phyloP scores from a whole-genome alignment of 1,284 basidiomycete genomes.

The Grifola frondosa region DNA sequence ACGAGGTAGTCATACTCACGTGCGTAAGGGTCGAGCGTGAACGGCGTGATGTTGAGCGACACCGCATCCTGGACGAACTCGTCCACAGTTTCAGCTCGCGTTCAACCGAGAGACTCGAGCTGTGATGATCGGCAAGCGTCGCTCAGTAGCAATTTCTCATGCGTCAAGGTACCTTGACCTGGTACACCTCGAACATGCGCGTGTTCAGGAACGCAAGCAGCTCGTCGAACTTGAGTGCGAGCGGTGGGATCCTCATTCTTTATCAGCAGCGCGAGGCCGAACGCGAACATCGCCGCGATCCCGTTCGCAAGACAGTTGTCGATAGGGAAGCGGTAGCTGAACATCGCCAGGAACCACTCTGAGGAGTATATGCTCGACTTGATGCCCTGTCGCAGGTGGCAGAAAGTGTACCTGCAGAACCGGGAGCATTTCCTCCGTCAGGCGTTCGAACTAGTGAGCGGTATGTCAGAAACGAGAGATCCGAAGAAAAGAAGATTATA shows the following conservation, averaged over 20 bases:
- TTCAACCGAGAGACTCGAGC: constrained; percentile 25
- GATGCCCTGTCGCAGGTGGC: constrained; percentile 84
- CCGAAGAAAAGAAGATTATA: not conserved
- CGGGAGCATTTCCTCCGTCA: constrained; percentile 92
- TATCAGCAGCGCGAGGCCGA: constrained; percentile 83
- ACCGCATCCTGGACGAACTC: constrained; percentile 85
- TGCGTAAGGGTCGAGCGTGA: constrained; percentile 88
- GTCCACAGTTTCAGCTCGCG: constrained; percentile 46
- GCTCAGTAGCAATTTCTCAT: no score
- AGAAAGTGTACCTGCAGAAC: constrained; percentile 91
- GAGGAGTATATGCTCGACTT: constrained; percentile 96
- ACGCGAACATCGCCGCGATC: constrained; percentile 94
- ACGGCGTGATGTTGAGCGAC: constrained; percentile 79
- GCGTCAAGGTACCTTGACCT: constrained; percentile 45
- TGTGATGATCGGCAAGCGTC: no score
- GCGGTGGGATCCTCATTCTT: constrained; percentile 80
- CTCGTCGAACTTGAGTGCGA: constrained; percentile 84
- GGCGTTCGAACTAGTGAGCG: constrained; percentile 77
- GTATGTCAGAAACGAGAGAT: not conserved
- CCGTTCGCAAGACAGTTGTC: constrained; percentile 94
- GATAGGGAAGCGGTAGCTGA: constrained; percentile 92
- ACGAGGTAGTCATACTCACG: constrained; percentile 80
- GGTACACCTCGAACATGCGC: constrained; percentile 78
- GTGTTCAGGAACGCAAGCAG: constrained; percentile 79
- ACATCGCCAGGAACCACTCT: constrained; percentile 97